Evolutionary conservation across 75 land plant genomes (phyloP).

Genomic region (Ceratopteris richardii): DNA sequence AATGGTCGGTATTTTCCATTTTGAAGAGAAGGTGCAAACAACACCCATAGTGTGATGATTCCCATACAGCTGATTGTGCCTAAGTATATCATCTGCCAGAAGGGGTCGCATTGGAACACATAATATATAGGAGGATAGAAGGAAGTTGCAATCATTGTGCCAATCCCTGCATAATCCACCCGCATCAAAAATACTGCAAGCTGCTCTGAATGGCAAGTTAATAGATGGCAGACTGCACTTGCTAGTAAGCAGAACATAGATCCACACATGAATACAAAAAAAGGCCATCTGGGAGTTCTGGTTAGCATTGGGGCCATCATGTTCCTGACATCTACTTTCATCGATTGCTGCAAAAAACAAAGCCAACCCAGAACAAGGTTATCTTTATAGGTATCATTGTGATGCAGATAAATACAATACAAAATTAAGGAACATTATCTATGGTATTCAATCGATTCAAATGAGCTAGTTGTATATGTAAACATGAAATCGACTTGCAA

Average conservation of each 20-base stretch:
- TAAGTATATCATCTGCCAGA: slow-evolving; percentile 41
- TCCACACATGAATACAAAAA: slow-evolving; percentile 59
- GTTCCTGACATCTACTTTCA: not conserved
- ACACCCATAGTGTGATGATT: slow-evolving; percentile 33
- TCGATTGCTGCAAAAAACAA: not conserved
- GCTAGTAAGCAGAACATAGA: slow-evolving; percentile 63
- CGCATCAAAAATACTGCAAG: slow-evolving; percentile 53
- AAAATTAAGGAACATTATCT: not conserved
- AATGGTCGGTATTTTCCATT: slow-evolving; percentile 39
- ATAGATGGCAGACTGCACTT: slow-evolving; percentile 62
- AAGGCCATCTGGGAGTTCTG: slow-evolving; percentile 56
- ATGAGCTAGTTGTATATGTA: not conserved
- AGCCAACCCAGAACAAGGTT: no score
- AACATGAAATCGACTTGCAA: no score
- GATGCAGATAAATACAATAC: not conserved
- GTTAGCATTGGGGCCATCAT: not conserved
- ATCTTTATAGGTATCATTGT: no score
- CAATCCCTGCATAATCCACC: slow-evolving; percentile 71
- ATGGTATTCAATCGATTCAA: not conserved
- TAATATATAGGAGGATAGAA: slow-evolving; percentile 78
- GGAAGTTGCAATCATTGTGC: slow-evolving; percentile 68
- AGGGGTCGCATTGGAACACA: slow-evolving; percentile 51
- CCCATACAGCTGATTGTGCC: slow-evolving; percentile 45
- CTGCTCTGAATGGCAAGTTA: slow-evolving; percentile 61
- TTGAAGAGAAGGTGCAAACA: slow-evolving; percentile 47